Evolutionary conservation across 768 basidiomycete species (phyloP), one percentile per base, ranked within the genome.

Genomic region (Serendipita indica): DNA sequence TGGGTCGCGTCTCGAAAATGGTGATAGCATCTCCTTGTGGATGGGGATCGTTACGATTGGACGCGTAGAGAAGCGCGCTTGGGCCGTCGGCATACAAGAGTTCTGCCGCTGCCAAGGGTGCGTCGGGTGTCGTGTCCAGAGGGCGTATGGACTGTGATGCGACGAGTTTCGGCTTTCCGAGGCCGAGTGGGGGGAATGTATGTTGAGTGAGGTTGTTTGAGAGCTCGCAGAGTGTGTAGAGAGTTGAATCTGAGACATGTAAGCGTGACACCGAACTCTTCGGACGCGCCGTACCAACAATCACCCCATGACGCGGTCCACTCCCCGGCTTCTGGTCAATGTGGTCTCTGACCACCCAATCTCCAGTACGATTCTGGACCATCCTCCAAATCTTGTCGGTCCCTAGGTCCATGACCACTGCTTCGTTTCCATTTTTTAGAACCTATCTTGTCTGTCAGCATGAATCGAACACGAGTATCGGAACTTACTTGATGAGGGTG

Each of bases 321-420:
- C 78, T 72, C 0, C 87, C 87, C 2, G 35, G 72, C 66, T 62
- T 74, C 71, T 72, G 74, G 28, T 70, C 63, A 39, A 88, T 67
- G 33, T 72, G 70, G 3, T 76, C 80, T n/a, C 65, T 65, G 45
- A 79, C 64, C 20, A 69, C 66, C 79, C 86, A 83, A 28, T 64
- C 66, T 1, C 75, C 79, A 18, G 69, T 68, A 10, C 35, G 10
- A n/a, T 37, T 37, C 35, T 10, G n/a, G 10, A 64, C 67, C 66
- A 78, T 75, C 58, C 77, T 72, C 70, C 77, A 80, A n/a, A 88
- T 76, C 57, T 74, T 74, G 67, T 91, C 89, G 2, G 78, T 74
- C 3, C 89, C 89, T 3, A 92, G 72, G 67, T 91, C 87, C 1
- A 85, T 80, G 1, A 88, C 74, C 41, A 89, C 74, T 14, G 89